These are phyloP conservation scores for Haemoproteus tartakovskyi DNA, from an alignment of 169 alveolate genomes.

Conservation along the genomic window DNA sequence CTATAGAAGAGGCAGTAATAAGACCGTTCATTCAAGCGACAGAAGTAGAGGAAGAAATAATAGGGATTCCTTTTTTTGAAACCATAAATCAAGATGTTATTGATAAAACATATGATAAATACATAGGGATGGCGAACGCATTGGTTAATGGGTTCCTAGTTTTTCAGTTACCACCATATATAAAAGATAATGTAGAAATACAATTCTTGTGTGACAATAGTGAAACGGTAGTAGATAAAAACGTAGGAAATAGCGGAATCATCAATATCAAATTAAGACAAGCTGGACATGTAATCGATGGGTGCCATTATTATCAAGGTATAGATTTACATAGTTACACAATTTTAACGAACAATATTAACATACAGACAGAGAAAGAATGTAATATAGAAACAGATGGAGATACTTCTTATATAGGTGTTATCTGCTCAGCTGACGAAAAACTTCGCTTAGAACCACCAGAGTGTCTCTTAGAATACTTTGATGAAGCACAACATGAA, in stretches of 20 bases:
- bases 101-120: neutral
- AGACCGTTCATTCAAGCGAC: neutral
- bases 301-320: conserved; percentile 44
- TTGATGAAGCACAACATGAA: neutral
- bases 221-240: conserved; percentile 1
- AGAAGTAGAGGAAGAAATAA: no score
- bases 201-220: conserved; percentile 37
- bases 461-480: conserved; percentile 1
- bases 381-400: conserved; percentile 35
- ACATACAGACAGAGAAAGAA: neutral
- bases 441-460: conserved; percentile 17
- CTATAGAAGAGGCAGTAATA: neutral
- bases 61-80: neutral
- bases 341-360: conserved; percentile 25
- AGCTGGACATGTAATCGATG: conserved; percentile 8
- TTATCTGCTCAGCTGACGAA: conserved; percentile 12
- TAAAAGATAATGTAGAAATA: conserved; percentile 10
- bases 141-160: conserved; percentile 20
- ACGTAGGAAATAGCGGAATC: conserved; percentile 34
- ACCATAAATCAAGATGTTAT: neutral
- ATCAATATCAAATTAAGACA: conserved; percentile 20
- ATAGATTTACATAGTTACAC: conserved; percentile 1
- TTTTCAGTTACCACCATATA: conserved; percentile 49
- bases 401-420: conserved; percentile 23
- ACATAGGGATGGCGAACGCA: conserved; percentile 10